phyloP scores from a whole-genome alignment of 208 protist species.

The Spongospora subterranea region DNA sequence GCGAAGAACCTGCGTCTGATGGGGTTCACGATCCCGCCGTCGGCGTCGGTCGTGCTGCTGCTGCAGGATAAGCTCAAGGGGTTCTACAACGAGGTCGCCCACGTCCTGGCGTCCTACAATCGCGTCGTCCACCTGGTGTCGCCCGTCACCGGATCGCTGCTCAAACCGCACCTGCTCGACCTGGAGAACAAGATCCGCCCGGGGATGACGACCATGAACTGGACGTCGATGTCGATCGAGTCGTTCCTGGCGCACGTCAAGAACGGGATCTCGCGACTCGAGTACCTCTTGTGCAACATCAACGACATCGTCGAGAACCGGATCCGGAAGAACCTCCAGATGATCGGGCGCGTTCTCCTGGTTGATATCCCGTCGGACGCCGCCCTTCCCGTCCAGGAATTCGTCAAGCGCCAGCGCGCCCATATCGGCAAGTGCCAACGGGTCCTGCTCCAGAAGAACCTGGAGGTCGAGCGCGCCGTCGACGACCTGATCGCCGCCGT shows the following conservation, averaged over 20 bases:
- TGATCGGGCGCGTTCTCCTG: constrained; percentile 67
- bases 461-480: constrained; percentile 79
- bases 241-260: constrained; percentile 86
- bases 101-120: constrained; percentile 87
- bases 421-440: constrained; percentile 85
- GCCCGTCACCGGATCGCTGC: constrained; percentile 74
- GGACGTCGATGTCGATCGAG: constrained; percentile 94
- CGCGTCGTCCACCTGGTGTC: constrained; percentile 79
- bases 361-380: constrained; percentile 78
- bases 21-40: constrained; percentile 86
- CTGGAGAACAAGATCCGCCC: constrained; percentile 86
- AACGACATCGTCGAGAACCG: constrained; percentile 89
- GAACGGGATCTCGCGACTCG: constrained; percentile 75
- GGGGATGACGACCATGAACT: constrained; percentile 87
- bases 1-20: constrained; percentile 89
- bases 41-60: constrained; percentile 86
- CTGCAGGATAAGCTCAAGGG: constrained; percentile 91
- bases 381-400: constrained; percentile 80
- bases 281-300: constrained; percentile 69
- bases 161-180: constrained; percentile 86
- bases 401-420: constrained; percentile 77
- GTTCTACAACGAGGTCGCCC: constrained; percentile 89
- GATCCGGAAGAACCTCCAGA: constrained; percentile 88
- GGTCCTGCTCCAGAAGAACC: constrained; percentile 89
- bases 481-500: constrained; percentile 41